Evolutionary conservation across 345 rosid genomes (phyloP).

Genomic region (Nephelium lappaceum): DNA sequence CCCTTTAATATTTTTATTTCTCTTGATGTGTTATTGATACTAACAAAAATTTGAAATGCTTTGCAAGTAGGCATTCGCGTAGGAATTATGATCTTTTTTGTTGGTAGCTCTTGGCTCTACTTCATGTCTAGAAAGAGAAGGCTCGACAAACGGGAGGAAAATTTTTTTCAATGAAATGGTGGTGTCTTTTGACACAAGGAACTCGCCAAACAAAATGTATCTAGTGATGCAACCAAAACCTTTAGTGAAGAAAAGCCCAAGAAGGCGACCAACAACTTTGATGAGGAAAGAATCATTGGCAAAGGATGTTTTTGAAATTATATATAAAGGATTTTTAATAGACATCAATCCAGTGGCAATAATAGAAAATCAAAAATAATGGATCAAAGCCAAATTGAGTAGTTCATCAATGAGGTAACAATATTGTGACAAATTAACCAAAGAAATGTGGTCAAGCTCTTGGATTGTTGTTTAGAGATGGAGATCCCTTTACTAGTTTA

Average conservation of each 20-base stretch:
- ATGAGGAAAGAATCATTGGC: conserved; percentile 17
- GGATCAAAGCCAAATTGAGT: conserved; percentile 7
- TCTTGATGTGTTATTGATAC: neutral
- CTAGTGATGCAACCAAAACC: conserved; percentile 19
- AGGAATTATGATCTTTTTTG: neutral
- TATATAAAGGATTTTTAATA: conserved; percentile 24
- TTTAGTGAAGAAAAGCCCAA: conserved; percentile 20
- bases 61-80: conserved; percentile 18
- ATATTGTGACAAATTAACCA: too few relatives aligned
- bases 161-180: too few relatives aligned
- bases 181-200: neutral
- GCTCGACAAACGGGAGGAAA: too few relatives aligned
- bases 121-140: too few relatives aligned
- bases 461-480: too few relatives aligned
- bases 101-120: too few relatives aligned
- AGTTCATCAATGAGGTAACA: too few relatives aligned
- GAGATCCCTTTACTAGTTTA: too few relatives aligned
- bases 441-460: too few relatives aligned
- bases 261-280: conserved; percentile 29
- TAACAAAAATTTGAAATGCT: neutral
- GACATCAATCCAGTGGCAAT: conserved; percentile 16
- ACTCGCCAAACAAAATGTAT: neutral
- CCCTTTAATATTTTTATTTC: neutral
- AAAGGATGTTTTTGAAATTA: conserved; percentile 26
- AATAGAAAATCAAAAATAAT: conserved; percentile 27